phyloP scores from a whole-genome alignment of 1,284 basidiomycete species.

The Apiotrichum laibachii region DNA sequence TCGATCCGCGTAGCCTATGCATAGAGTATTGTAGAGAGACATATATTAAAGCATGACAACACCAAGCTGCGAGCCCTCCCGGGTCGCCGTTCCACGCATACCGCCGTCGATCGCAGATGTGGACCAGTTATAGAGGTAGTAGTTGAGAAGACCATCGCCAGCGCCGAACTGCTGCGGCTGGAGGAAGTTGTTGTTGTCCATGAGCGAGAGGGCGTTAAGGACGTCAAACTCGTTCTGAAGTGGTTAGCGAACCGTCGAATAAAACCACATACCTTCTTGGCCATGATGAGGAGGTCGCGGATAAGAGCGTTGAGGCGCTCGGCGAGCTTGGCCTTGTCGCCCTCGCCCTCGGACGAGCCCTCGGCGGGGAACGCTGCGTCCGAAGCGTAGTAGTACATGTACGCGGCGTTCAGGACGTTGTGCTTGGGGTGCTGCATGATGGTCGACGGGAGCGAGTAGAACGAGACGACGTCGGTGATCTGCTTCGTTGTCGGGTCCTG shows the following conservation, averaged over 20 bases:
- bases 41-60: slow-evolving; percentile 49
- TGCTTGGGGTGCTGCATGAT: slow-evolving; percentile 52
- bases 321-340: slow-evolving; percentile 59
- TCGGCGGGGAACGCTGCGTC: slow-evolving; percentile 38
- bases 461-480: slow-evolving; percentile 95
- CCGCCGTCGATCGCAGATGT: slow-evolving; percentile 72
- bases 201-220: slow-evolving; percentile 88
- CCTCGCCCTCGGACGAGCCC: slow-evolving; percentile 34
- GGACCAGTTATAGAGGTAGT: slow-evolving; percentile 91
- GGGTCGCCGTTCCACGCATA: slow-evolving; percentile 29
- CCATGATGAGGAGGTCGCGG: slow-evolving; percentile 73
- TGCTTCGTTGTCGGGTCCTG: slow-evolving; percentile 76
- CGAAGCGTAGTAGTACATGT: slow-evolving; percentile 59
- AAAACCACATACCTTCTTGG: slow-evolving; percentile 56
- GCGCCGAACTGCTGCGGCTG: slow-evolving; percentile 81
- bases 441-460: slow-evolving; percentile 90
- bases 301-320: slow-evolving; percentile 70
- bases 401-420: slow-evolving; percentile 55
- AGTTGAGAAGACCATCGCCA: slow-evolving; percentile 75
- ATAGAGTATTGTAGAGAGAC: neutral
- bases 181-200: slow-evolving; percentile 87
- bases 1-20: neutral
- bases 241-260: neutral
- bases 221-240: slow-evolving; percentile 81
- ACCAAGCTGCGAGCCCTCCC: slow-evolving; percentile 46